Evolutionary conservation across 2,329 filamentous ascomycete genomes (phyloP).

Genomic region (Zymoseptoria tritici): DNA sequence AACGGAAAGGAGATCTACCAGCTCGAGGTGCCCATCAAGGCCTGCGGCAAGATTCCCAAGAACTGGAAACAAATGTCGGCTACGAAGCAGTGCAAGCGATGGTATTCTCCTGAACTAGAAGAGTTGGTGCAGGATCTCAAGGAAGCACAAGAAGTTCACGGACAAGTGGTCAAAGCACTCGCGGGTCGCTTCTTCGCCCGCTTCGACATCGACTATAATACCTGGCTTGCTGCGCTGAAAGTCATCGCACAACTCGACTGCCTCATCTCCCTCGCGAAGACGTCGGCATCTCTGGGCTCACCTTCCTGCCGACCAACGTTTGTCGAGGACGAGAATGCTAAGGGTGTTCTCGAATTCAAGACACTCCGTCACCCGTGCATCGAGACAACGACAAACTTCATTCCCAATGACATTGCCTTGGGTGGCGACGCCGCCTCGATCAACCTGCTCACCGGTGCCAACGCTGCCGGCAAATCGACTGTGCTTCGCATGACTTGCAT

Average conservation of each 20-base stretch:
- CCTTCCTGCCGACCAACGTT: constrained; percentile 87
- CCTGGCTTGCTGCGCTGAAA: constrained; percentile 83
- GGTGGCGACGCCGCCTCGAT: constrained; percentile 78
- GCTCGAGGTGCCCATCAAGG: constrained; percentile 76
- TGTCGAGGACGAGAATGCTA: constrained; percentile 60
- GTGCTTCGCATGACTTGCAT: constrained; percentile 94
- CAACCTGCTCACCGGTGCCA: constrained; percentile 86
- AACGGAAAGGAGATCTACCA: constrained; percentile 97
- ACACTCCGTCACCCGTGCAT: constrained; percentile 95
- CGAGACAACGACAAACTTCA: constrained; percentile 82
- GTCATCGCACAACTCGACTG: constrained; percentile 91
- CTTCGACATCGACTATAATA: constrained; percentile 79
- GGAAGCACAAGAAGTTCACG: constrained; percentile 89
- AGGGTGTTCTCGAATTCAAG: constrained; percentile 82
- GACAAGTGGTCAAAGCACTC: constrained; percentile 83
- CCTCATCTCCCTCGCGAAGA: constrained; percentile 83
- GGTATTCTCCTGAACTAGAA: constrained; percentile 81
- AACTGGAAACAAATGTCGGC: constrained; percentile 95
- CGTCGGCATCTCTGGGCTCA: constrained; percentile 73
- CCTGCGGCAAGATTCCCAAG: constrained; percentile 68
- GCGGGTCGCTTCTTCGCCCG: constrained; percentile 73
- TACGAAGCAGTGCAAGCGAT: constrained; percentile 81
- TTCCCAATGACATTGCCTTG: constrained; percentile 86
- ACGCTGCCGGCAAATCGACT: constrained; percentile 95
- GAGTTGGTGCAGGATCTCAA: constrained; percentile 78